phyloP scores from a whole-genome alignment of 2,329 filamentous ascomycete genomes.

The Tympanopsis confertula region DNA sequence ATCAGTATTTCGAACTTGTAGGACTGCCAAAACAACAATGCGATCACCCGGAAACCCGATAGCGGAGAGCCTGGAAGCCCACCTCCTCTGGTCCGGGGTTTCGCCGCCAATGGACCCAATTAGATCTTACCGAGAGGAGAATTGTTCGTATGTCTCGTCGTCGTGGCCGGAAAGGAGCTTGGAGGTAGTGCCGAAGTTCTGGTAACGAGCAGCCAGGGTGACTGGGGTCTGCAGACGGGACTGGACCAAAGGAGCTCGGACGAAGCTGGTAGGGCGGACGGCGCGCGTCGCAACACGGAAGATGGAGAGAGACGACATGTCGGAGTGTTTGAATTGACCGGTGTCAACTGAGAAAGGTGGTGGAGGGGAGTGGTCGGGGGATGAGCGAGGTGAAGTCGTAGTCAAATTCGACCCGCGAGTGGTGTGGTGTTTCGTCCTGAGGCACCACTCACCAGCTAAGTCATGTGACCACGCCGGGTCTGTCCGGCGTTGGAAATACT shows the following conservation, averaged over 20 bases:
- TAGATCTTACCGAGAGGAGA: conserved; percentile 85
- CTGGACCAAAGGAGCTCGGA: conserved; percentile 40
- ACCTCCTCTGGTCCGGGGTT: background rate
- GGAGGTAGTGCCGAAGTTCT: conserved; percentile 50
- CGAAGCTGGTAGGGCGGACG: conserved; percentile 48
- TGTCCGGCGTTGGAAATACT: too few species aligned
- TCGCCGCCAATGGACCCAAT: too few species aligned
- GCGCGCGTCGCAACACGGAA: conserved; percentile 63
- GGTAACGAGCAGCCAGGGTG: conserved; percentile 34
- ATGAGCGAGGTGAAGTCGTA: conserved; percentile 7
- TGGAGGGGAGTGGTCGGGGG: conserved; percentile 11
- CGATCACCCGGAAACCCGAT: too few species aligned
- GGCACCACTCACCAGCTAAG: too few species aligned
- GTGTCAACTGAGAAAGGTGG: conserved; percentile 7
- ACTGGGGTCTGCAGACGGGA: conserved; percentile 34
- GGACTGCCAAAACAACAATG: conserved; percentile 4
- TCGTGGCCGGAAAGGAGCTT: conserved; percentile 50
- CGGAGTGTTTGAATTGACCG: conserved; percentile 9
- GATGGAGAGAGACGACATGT: conserved; percentile 57
- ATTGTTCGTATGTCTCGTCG: conserved; percentile 98
- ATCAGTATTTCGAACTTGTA: conserved; percentile 25
- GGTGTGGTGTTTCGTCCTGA: too few species aligned
- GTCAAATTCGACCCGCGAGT: conserved; percentile 6
- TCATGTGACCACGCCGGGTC: too few species aligned
- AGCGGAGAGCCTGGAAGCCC: too few species aligned